Evolutionary conservation across 306 rosid species (phyloP), one percentile per base, ranked within the genome.

Genomic region (Acacia crassicarpa): DNA sequence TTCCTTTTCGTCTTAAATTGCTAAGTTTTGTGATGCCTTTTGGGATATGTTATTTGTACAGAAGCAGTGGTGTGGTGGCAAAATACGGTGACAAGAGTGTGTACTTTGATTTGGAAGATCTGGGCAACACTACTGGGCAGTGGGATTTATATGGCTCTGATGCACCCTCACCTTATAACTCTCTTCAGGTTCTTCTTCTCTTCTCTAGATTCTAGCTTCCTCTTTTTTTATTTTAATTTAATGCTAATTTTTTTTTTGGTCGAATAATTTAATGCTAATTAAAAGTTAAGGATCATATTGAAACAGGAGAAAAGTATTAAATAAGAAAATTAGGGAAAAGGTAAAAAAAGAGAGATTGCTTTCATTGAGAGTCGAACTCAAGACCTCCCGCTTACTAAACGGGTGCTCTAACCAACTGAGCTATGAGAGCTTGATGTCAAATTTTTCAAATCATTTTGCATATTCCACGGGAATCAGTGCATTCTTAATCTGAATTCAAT

Each of bases 141-240:
- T 95, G 98, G 98, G 98, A 95, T 74, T 87, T 95, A 91, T 95
- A 48, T 80, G 98, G 99, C 4, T 93, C 98, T 17, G 99, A 95
- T 93, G 95, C 95, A 5, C 97, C 98, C 44, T 93, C 98, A 20
- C 99, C 99, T 4, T 95, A 95, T 93, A 95, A 93, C 86, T 8
- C 94, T 88, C 99, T 95, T 86, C 99, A 95, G 99, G 97, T 92
- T 78, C 17, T 27, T 53, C 27, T 27, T 27, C 61, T 27, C 17
- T 54, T 13, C 5, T 13, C 19, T 46, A 46, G 3, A 46, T 46
- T 20, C 76, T 13, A 25, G 15, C 38, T 25, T 62, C 68, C 12
- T 63, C 17, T 0, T 20, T 54, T 20, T 20, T 8, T 8, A 8
- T 19, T 54, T 54, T 6, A n/a, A n/a, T n/a, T n/a, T n/a, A n/a